Evolutionary conservation across 164 flowering plant genomes (phyloP).

Genomic region (Annona squamosa): DNA sequence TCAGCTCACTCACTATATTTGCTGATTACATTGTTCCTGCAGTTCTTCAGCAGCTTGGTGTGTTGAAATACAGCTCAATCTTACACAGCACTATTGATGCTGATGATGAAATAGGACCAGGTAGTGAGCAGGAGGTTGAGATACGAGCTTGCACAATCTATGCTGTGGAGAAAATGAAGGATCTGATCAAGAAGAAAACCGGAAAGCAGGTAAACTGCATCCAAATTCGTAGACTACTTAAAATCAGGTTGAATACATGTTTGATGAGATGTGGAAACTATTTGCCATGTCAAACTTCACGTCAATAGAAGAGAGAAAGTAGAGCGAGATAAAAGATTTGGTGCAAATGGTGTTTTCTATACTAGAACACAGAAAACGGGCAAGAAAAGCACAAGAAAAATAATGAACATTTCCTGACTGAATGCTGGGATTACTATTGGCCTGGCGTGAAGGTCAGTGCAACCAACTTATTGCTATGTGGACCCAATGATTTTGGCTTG

Average conservation of each 20-base stretch:
- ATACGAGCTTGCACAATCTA: slow-evolving; percentile 79
- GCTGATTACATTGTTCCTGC: slow-evolving; percentile 97
- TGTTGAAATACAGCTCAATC: slow-evolving; percentile 59
- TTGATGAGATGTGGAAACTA: too few species aligned
- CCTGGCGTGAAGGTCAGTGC: too few species aligned
- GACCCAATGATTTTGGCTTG: neutral
- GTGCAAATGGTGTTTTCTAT: too few species aligned
- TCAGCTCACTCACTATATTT: slow-evolving; percentile 72
- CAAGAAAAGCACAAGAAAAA: too few species aligned
- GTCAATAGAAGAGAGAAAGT: too few species aligned
- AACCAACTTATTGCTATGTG: too few species aligned
- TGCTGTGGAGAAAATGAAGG: slow-evolving; percentile 90
- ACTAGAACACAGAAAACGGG: too few species aligned
- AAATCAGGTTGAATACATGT: too few species aligned
- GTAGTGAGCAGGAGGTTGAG: slow-evolving; percentile 92
- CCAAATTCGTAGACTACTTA: neutral
- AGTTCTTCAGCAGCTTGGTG: slow-evolving; percentile 78
- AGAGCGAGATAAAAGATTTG: too few species aligned
- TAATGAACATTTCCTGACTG: too few species aligned
- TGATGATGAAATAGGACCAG: slow-evolving; percentile 54
- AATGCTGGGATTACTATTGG: too few species aligned
- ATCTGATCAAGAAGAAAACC: slow-evolving; percentile 42
- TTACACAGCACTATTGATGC: slow-evolving; percentile 49
- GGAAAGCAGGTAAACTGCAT: slow-evolving; percentile 58
- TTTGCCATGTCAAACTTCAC: too few species aligned